Conservation (phyloP, 2,329 filamentous ascomycete genomes). For the Penicillium sp. region DNA sequence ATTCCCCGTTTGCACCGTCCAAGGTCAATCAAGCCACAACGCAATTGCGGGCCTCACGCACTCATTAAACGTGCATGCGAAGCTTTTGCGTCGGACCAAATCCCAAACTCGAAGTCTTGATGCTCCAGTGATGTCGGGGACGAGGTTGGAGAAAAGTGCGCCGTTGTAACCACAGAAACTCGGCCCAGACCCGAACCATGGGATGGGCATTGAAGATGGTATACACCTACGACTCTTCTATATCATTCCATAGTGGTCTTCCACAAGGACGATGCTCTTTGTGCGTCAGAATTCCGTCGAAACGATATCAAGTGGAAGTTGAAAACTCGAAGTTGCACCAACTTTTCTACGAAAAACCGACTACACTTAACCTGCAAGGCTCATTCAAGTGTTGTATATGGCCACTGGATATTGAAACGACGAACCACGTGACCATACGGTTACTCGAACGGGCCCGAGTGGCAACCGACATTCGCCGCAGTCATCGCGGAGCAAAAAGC, state of each 20-base stretch:
- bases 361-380: not conserved
- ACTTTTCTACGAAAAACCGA: not conserved
- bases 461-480: slow-evolving; percentile 41
- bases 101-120: not conserved
- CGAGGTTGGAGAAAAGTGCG: not conserved
- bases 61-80: not conserved
- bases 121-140: not conserved
- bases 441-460: slow-evolving; percentile 19
- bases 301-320: not conserved
- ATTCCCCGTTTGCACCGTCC: not conserved
- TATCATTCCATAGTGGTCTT: not conserved
- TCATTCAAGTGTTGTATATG: too few species aligned
- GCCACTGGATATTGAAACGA: not conserved
- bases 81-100: not conserved
- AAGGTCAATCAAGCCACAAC: not conserved
- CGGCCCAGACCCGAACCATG: slow-evolving; percentile 5
- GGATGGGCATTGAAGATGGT: not conserved
- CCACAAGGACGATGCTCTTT: not conserved
- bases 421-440: slow-evolving; percentile 32
- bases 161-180: slow-evolving; percentile 4
- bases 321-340: not conserved
- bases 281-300: too few species aligned
- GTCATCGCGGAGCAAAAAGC: slow-evolving; percentile 25
- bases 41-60: not conserved
- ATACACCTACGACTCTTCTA: not conserved